These are phyloP conservation scores for Penicillium sp. DNA, from an alignment of 2,329 filamentous ascomycete species.

Conservation along the genomic window DNA sequence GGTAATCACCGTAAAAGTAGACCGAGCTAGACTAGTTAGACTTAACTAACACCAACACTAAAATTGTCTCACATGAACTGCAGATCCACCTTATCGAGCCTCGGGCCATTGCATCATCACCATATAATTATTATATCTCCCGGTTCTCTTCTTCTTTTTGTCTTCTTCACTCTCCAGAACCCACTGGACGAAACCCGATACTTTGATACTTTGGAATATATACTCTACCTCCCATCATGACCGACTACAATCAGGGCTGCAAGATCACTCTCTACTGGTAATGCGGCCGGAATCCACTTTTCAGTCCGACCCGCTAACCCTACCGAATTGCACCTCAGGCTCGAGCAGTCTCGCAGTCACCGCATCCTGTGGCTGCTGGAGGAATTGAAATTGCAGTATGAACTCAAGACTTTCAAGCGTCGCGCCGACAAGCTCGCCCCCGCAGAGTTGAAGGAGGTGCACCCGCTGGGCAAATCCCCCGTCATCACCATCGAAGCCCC, in stretches of 20 bases:
- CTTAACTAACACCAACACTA: no score
- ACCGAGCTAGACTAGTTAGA: no score
- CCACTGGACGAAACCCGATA: neutral
- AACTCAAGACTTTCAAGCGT: conserved; percentile 79
- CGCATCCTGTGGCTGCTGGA: conserved; percentile 85
- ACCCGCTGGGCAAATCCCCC: conserved; percentile 87
- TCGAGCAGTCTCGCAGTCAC: conserved; percentile 80
- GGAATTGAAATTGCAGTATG: conserved; percentile 77
- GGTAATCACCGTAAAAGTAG: no score
- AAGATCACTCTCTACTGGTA: conserved; percentile 70
- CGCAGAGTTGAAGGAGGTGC: conserved; percentile 73
- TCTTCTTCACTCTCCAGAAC: neutral
- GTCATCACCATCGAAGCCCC: conserved; percentile 67
- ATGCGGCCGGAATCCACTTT: neutral
- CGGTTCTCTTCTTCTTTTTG: neutral
- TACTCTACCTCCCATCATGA: conserved; percentile 12
- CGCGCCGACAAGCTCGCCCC: conserved; percentile 69
- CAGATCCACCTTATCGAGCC: conserved; percentile 16
- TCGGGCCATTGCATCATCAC: conserved; percentile 24
- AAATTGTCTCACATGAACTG: conserved; percentile 19
- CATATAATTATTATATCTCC: neutral
- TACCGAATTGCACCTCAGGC: conserved; percentile 57
- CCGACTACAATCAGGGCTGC: conserved; percentile 37
- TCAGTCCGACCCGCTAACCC: conserved; percentile 5
- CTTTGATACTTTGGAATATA: neutral